A percentile compares a stretch with the other conserved stretches of the same genome.
These are phyloP conservation scores for Cichorium intybus DNA, from an alignment of 140 eudicot species.

Conservation along the genomic window DNA sequence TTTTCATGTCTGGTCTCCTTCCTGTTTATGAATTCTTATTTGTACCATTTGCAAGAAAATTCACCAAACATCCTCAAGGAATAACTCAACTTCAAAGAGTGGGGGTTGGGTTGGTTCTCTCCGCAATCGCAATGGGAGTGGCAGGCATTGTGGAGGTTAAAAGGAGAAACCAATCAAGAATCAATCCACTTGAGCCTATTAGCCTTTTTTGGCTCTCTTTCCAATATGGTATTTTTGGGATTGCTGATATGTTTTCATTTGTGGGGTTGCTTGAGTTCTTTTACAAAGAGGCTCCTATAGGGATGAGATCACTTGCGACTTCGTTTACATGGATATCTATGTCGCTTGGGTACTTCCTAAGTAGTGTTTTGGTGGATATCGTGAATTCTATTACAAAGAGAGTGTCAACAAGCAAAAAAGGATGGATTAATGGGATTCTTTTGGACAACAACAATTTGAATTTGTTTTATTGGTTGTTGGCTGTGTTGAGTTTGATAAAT, in stretches of 20 bases:
- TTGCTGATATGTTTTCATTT: conserved; percentile 74
- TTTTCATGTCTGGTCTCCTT: conserved; percentile 58
- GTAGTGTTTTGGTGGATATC: conserved; percentile 48
- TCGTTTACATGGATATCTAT: conserved; percentile 68
- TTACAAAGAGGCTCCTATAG: conserved; percentile 71
- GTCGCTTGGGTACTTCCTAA: conserved; percentile 69
- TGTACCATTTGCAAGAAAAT: conserved; percentile 58
- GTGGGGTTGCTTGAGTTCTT: conserved; percentile 77
- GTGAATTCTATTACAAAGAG: conserved; percentile 54
- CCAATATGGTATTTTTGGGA: conserved; percentile 66
- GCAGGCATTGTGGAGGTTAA: conserved; percentile 67
- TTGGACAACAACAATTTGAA: conserved; percentile 48
- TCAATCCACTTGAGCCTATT: conserved; percentile 43
- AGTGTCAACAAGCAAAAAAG: conserved; percentile 43
- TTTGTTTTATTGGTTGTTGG: conserved; percentile 71
- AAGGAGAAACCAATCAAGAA: conserved; percentile 40
- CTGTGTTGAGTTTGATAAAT: conserved; percentile 54
- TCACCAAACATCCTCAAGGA: conserved; percentile 72
- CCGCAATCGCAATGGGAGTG: conserved; percentile 58
- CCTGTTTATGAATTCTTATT: conserved; percentile 62
- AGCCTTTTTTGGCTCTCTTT: conserved; percentile 69
- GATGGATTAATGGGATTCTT: conserved; percentile 60
- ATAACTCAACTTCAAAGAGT: conserved; percentile 79
- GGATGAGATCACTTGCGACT: conserved; percentile 74
- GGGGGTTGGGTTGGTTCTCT: conserved; percentile 75